Base-by-base conservation (phyloP, 805 yeast genomes). In the Isabelozyma pseudorhagii region DNA sequence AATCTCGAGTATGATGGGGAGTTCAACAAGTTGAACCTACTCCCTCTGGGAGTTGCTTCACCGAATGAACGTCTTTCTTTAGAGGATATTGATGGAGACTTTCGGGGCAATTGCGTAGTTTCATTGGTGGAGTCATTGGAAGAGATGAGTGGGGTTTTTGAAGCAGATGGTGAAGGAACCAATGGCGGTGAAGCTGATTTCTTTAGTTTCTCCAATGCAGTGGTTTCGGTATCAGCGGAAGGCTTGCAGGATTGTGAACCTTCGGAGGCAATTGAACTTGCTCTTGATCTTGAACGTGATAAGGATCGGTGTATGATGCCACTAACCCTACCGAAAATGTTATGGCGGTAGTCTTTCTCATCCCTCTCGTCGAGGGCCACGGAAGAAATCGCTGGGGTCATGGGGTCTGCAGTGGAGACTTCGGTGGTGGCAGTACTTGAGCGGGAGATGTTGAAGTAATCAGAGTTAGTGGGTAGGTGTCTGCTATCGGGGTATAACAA, bases 301-400 rank as follows among this genome's bases (percentile, higher is more conserved):
- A 65, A 42, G 5, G 71, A 54, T 40, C 56, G 54, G 14, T 66
- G 68, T 42, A 70, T 58, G 44, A 67, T 51, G 14, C 67, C 69
- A 6, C 71, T 59, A 25, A 69, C 68, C 47, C 65, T 69, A 18
- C 72, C 69, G 39, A 70, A 57, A 11, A 67, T 45, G 45, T 58
- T 61, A 47, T 58, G 63, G 36, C 65, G 58, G 36, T 55, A 47
- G 42, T 51, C 52, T 41, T 52, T 44, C 49, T 41, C 44, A 41
- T 41, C 44, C n/a, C 11, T 11, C 10, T 41, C 44, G 21, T 54
- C 53, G 25, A 21, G 25, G 7, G 42, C 40, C 10, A 48, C 8
- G 14, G 53, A 17, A 3, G 54, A 48, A n/a, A 51, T 28, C 11
- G 54, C 48, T 2, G 60, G 53, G 5, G 52, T 46, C 14, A 53